A percentile compares a stretch with the other conserved stretches of the same genome.
Conservation (phyloP, 495 filamentous ascomycete species). For the Pseudoneurospora amorphoporcata region DNA sequence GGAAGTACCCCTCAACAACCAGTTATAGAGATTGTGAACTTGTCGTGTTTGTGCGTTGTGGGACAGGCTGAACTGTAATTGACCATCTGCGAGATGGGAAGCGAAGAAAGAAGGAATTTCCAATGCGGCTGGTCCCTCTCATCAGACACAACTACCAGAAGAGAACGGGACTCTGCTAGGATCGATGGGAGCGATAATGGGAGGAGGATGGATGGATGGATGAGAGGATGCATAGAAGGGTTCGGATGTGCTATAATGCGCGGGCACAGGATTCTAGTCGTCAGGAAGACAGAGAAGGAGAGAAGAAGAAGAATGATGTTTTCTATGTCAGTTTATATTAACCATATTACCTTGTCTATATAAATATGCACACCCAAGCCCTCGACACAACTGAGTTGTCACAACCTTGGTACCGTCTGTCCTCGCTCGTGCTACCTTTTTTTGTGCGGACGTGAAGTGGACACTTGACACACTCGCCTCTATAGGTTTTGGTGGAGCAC, state of each 20-base stretch:
- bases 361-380: not conserved
- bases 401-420: not conserved
- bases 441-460: not conserved
- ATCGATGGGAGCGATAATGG: not conserved
- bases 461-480: not conserved
- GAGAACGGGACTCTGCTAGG: not conserved
- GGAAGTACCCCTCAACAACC: slow-evolving; percentile 9
- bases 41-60: not conserved
- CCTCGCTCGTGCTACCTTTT: not conserved
- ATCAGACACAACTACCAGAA: not conserved
- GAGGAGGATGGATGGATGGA: not conserved
- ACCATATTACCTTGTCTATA: not conserved
- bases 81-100: not conserved
- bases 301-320: not conserved
- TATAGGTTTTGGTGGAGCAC: fast-evolving
- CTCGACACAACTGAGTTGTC: not conserved
- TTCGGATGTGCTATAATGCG: not conserved
- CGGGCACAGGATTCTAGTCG: not conserved
- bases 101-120: not conserved
- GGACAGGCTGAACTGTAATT: not conserved
- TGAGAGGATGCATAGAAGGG: not conserved
- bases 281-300: not conserved
- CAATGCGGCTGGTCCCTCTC: not conserved
- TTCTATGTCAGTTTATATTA: not conserved
- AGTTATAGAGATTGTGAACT: slow-evolving; percentile 10